Conservation (phyloP, 2,329 filamentous ascomycete genomes). For the Penicillium sp. region DNA sequence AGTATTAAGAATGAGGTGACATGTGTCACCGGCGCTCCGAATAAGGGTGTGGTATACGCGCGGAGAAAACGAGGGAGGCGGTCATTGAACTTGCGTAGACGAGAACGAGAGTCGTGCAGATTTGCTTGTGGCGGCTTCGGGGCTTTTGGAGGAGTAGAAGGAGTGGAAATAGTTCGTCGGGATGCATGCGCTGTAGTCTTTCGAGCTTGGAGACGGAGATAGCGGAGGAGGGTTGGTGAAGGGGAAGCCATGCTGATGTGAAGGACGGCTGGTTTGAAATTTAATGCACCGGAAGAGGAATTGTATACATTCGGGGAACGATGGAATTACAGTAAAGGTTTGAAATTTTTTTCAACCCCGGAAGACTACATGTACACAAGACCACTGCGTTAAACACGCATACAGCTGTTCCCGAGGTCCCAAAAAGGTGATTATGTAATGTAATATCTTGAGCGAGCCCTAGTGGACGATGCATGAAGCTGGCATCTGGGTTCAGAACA, state of each 20-base stretch:
- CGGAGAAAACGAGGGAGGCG: constrained; percentile 67
- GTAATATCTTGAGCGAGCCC: too few species aligned
- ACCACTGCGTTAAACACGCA: too few species aligned
- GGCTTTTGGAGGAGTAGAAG: constrained; percentile 17
- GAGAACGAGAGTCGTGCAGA: constrained; percentile 31
- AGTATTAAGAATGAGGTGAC: constrained; percentile 82
- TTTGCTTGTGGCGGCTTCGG: constrained; percentile 14
- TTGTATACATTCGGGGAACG: neutral
- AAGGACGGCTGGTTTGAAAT: neutral
- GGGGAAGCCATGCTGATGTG: constrained; percentile 10
- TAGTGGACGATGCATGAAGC: too few species aligned
- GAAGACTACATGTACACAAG: too few species aligned
- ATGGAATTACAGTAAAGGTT: neutral
- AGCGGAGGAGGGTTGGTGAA: constrained; percentile 12
- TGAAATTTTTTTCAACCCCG: too few species aligned
- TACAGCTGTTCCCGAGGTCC: neutral
- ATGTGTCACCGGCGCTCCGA: constrained; percentile 76
- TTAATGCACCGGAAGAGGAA: too few species aligned
- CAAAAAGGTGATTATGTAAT: neutral
- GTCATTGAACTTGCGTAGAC: constrained; percentile 38
- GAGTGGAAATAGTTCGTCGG: constrained; percentile 26
- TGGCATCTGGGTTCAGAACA: too few species aligned
- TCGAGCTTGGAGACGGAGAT: constrained; percentile 17
- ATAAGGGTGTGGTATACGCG: constrained; percentile 67
- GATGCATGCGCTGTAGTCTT: constrained; percentile 3